Percentiles rank a stretch among this genome's conserved stretches.
These are phyloP conservation scores for Paramecium biaurelia DNA, from an alignment of 73 alveolate species.

Conservation along the genomic window DNA sequence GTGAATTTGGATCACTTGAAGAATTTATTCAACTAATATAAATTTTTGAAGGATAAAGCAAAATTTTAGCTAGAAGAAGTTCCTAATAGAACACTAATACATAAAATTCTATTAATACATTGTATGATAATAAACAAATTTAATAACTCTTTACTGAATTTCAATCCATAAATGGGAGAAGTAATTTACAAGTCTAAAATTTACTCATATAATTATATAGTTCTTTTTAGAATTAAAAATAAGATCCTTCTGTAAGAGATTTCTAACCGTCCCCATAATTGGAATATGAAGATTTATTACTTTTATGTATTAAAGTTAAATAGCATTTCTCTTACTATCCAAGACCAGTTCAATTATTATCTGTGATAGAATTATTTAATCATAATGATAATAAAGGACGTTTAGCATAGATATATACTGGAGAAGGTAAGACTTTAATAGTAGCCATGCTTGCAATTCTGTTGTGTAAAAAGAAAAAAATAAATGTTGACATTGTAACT, in stretches of 20 bases:
- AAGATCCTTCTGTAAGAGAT: background rate
- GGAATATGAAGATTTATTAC: background rate
- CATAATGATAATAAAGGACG: background rate
- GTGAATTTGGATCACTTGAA: background rate
- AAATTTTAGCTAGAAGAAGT: background rate
- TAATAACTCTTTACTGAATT: background rate
- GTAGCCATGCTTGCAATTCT: background rate
- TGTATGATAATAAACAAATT: background rate
- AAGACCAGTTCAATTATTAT: background rate
- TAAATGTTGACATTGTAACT: background rate
- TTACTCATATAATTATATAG: background rate
- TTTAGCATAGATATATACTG: background rate
- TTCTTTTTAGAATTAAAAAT: background rate
- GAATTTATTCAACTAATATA: background rate
- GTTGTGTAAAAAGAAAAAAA: background rate
- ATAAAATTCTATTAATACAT: background rate
- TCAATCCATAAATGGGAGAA: background rate
- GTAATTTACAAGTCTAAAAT: too few relatives aligned
- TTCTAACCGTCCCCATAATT: background rate
- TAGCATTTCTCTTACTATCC: background rate
- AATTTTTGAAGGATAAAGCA: background rate
- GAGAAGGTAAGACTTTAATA: background rate
- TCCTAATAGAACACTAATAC: background rate
- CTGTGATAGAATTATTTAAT: background rate
- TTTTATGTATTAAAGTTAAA: background rate